phyloP scores from a whole-genome alignment of 371 early-diverging fungal species.

The Mucor mucedo region DNA sequence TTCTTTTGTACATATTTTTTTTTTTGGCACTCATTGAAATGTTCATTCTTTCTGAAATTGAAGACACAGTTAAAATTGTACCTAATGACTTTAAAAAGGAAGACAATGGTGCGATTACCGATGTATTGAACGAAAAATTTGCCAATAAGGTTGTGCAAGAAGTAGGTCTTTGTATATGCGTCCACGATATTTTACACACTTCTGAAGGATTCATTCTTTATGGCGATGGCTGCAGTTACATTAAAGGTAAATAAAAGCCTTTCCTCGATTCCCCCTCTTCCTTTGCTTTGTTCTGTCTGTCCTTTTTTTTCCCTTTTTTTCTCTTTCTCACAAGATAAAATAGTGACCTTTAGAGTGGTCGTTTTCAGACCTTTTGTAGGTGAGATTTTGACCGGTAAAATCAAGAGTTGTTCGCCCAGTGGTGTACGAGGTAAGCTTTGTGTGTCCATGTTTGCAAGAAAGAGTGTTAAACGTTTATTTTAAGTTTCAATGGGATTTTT shows the following conservation, averaged over 20 bases:
- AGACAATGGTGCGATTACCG: slow-evolving; percentile 78
- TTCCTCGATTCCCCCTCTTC: not conserved
- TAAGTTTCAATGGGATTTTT: slow-evolving; percentile 79
- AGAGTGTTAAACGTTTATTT: no score
- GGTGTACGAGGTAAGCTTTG: slow-evolving; percentile 52
- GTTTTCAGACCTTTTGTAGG: slow-evolving; percentile 93
- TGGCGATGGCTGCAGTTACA: slow-evolving; percentile 80
- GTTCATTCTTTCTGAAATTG: slow-evolving; percentile 83
- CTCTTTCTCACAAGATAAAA: not conserved
- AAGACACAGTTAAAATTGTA: slow-evolving; percentile 84
- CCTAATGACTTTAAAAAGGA: slow-evolving; percentile 80
- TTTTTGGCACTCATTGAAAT: slow-evolving; percentile 45
- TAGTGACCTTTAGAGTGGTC: slow-evolving; percentile 81
- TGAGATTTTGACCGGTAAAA: slow-evolving; percentile 82
- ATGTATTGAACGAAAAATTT: slow-evolving; percentile 90
- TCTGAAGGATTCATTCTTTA: slow-evolving; percentile 86
- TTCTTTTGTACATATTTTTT: not conserved
- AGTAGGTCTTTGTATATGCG: slow-evolving; percentile 88
- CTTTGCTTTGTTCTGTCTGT: no score
- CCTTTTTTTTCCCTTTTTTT: no score
- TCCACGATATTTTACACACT: slow-evolving; percentile 78
- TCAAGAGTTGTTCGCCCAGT: slow-evolving; percentile 72
- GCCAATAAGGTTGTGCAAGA: slow-evolving; percentile 93
- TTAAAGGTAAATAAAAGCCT: slow-evolving; percentile 57
- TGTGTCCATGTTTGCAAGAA: no score